phyloP scores from a whole-genome alignment of 2,329 filamentous ascomycete genomes.

The Trematosphaeria pertusa region DNA sequence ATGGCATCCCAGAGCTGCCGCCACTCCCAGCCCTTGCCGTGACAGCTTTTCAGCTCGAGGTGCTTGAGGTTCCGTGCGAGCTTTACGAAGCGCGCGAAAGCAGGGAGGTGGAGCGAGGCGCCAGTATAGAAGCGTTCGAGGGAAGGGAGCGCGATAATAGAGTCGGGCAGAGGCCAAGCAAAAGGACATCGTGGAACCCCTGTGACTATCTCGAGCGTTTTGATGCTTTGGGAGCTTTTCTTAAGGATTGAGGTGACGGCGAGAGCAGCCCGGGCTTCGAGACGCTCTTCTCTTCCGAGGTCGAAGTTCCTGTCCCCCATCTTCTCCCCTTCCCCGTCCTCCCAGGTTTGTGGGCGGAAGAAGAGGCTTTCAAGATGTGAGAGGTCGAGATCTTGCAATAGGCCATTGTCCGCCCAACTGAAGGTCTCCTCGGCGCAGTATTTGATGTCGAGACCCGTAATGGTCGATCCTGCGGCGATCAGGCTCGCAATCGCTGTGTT shows the following conservation, averaged over 20 bases:
- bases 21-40: background rate
- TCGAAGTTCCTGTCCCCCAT: background rate
- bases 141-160: background rate
- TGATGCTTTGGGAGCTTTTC: background rate
- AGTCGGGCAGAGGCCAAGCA: background rate
- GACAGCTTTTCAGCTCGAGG: background rate
- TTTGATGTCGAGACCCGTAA: background rate
- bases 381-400: background rate
- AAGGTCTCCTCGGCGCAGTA: background rate
- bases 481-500: background rate
- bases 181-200: background rate
- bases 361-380: background rate
- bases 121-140: background rate
- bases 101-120: background rate
- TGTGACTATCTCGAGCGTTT: background rate
- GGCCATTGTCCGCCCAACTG: background rate
- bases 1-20: conserved; percentile 3
- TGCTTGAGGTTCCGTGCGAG: background rate
- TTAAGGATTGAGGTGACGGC: background rate
- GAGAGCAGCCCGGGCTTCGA: background rate
- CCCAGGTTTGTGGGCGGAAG: too few species aligned
- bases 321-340: too few species aligned
- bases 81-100: background rate
- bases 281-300: background rate
- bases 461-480: background rate